Base-by-base conservation (phyloP, 1,284 basidiomycete species). In the Leccinum pachyderme region DNA sequence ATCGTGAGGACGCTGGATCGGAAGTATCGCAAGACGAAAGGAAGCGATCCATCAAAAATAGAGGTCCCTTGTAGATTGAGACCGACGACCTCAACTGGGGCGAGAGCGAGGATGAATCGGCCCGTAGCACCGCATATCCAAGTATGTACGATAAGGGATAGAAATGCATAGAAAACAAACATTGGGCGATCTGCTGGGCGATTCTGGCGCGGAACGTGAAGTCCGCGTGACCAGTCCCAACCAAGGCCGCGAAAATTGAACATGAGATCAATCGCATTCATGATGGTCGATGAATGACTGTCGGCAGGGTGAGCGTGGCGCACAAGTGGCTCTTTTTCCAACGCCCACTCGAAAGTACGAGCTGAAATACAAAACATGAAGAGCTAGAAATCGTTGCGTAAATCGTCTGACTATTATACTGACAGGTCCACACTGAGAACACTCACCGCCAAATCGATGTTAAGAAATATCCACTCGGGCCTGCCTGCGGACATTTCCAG, bases 181-280 rank as follows among this genome's bases (percentile, higher is more conserved):
- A 62, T 58, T 3, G 61, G 35, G n/a, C 62, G 70, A 44, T 77
- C 57, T 6, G 67, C 66, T 66, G 62, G 54, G n/a, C 78, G 75
- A 15, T 71, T 75, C 60, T 80, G 75, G 9, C 55, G 61, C 2
- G 81, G 76, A 35, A 81, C 48, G 49, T 76, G 68, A 9, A 78
- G 63, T 51, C 74, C 70, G 28, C 66, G 60, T 1, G 63, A 65
- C 63, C 63, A 67, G 7, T 57, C 49, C 82, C 84, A 86, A 13
- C 80, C 81, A 39, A 74, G 61, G 4, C 83, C 83, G 24, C 83
- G 80, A n/a, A 79, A 59, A 57, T 77, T 81, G 55, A 64, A 69
- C 15, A 58, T 61, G 7, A 86, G 72, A 52, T 84, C 80, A 9
- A 77, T 60, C 1, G 77, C 75, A 57, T 86, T 77, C 35, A 70